These are phyloP conservation scores for Penicillium argentinense DNA, from an alignment of 495 filamentous ascomycete species.

Conservation along the genomic window DNA sequence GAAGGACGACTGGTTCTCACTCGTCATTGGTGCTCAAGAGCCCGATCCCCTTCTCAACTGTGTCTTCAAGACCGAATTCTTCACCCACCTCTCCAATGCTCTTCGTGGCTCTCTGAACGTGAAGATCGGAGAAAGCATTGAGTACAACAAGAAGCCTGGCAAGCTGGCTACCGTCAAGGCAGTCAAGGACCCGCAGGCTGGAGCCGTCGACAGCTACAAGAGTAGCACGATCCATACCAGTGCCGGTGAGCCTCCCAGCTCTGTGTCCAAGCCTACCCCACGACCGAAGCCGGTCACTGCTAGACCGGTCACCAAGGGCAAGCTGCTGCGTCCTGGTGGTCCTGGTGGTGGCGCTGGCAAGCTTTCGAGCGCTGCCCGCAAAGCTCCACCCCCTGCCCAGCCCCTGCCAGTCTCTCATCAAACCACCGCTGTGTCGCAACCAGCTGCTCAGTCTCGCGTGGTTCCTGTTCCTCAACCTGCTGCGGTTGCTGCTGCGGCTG, in stretches of 20 bases:
- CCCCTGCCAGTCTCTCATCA: conserved; percentile 17
- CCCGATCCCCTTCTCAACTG: conserved; percentile 90
- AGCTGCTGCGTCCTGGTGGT: conserved; percentile 85
- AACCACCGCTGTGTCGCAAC: conserved; percentile 1
- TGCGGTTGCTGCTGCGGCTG: conserved; percentile 42
- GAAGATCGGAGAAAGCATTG: conserved; percentile 77
- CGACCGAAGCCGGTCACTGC: conserved; percentile 79
- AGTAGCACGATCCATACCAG: conserved; percentile 85
- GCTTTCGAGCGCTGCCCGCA: conserved; percentile 51
- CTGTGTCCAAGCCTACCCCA: conserved; percentile 80
- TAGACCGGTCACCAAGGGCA: conserved; percentile 84
- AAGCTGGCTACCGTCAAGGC: conserved; percentile 87
- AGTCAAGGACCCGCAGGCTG: conserved; percentile 76
- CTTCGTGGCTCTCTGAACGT: conserved; percentile 78
- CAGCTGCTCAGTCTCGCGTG: conserved; percentile 23
- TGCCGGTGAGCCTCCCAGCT: conserved; percentile 79
- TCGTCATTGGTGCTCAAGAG: conserved; percentile 88
- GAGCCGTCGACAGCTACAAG: conserved; percentile 84
- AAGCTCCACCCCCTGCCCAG: conserved; percentile 32
- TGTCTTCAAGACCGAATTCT: conserved; percentile 95
- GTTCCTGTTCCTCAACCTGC: conserved; percentile 44
- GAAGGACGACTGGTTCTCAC: conserved; percentile 94
- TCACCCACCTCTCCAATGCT: conserved; percentile 77
- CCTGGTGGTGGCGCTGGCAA: conserved; percentile 79
- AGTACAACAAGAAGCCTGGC: conserved; percentile 97